phyloP scores from a whole-genome alignment of 768 basidiomycete species.

The Termitomyces sp. region DNA sequence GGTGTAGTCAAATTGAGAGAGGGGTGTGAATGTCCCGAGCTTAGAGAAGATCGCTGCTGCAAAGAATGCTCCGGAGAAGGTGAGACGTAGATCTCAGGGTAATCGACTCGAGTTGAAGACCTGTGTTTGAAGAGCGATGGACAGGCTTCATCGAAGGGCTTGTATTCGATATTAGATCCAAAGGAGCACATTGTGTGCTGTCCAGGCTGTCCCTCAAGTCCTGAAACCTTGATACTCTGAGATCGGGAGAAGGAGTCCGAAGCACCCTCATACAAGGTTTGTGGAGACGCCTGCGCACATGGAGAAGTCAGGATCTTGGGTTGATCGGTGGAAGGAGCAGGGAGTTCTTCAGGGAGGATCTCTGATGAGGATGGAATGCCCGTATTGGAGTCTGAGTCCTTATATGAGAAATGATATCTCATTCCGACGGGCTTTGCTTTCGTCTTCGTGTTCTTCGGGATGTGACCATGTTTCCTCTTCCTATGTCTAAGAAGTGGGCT shows the following conservation, averaged over 20 bases:
- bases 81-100: background rate
- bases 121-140: background rate
- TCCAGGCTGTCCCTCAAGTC: background rate
- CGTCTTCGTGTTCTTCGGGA: background rate
- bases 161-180: background rate
- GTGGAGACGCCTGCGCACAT: background rate
- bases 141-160: background rate
- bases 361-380: background rate
- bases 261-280: background rate
- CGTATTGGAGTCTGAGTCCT: background rate
- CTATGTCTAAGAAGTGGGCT: background rate
- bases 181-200: background rate
- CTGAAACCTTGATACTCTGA: background rate
- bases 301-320: background rate
- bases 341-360: background rate
- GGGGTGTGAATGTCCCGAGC: background rate
- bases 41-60: background rate
- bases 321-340: background rate
- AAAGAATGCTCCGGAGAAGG: background rate
- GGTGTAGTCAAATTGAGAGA: background rate
- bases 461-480: background rate
- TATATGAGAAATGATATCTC: background rate
- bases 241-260: background rate
- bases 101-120: background rate
- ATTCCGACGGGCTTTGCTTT: background rate